phyloP scores from a whole-genome alignment of 805 yeast genomes.

The Yamadazyma ubonensis region DNA sequence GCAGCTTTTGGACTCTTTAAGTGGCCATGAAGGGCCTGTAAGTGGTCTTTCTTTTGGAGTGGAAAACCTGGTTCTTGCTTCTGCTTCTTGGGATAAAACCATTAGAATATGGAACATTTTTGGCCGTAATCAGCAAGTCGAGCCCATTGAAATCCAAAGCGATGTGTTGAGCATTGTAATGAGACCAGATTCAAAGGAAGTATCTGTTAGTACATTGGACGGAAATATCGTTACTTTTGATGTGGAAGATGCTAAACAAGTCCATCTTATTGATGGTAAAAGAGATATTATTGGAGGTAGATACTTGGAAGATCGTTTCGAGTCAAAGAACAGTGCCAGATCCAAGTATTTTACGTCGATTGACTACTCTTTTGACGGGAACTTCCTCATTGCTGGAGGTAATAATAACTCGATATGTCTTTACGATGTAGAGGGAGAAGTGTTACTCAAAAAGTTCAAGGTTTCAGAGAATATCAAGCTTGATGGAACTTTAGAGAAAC shows the following conservation, averaged over 20 bases:
- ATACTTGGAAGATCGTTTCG: constrained; percentile 75
- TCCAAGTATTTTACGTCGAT: constrained; percentile 81
- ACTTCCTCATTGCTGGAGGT: constrained; percentile 87
- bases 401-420: constrained; percentile 87
- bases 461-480: constrained; percentile 88
- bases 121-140: constrained; percentile 81
- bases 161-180: constrained; percentile 82
- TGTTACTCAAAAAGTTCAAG: constrained; percentile 73
- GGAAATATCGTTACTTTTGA: constrained; percentile 87
- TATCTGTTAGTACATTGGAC: constrained; percentile 84
- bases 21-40: constrained; percentile 96
- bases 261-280: constrained; percentile 80
- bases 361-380: constrained; percentile 86
- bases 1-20: constrained; percentile 78
- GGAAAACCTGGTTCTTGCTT: constrained; percentile 74
- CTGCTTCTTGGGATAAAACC: constrained; percentile 96
- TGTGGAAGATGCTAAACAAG: constrained; percentile 75
- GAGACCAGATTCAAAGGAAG: constrained; percentile 90
- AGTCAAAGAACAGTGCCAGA: constrained; percentile 75
- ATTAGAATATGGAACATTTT: constrained; percentile 91
- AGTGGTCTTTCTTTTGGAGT: constrained; percentile 82
- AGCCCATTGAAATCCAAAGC: constrained; percentile 80
- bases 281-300: constrained; percentile 88
- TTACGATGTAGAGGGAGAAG: constrained; percentile 88
- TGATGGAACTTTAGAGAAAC: constrained; percentile 77